Percentiles rank a stretch among this genome's conserved stretches.
Evolutionary conservation across 2,329 filamentous ascomycete genomes (phyloP).

Genomic region (Aaosphaeria pasadenensis): DNA sequence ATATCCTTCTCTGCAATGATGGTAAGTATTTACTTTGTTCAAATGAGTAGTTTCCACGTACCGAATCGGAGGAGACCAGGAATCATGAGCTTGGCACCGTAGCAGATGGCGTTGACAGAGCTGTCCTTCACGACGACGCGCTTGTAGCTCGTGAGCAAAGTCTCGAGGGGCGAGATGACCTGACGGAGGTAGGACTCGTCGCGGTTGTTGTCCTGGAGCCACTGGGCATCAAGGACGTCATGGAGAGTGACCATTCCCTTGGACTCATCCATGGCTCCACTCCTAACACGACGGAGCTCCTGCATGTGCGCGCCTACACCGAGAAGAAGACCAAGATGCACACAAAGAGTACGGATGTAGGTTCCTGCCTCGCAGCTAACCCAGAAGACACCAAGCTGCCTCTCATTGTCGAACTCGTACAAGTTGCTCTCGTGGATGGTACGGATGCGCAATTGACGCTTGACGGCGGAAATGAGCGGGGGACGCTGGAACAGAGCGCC

Average conservation of each 20-base stretch:
- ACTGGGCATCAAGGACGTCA: constrained; percentile 93
- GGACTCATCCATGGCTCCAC: constrained; percentile 91
- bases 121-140: constrained; percentile 96
- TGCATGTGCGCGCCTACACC: constrained; percentile 97
- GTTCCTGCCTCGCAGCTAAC: constrained; percentile 98
- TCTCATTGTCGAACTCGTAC: constrained; percentile 94
- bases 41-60: constrained; percentile 42
- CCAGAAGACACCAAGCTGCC: constrained; percentile 98
- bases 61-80: constrained; percentile 90
- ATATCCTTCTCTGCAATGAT: constrained; percentile 67
- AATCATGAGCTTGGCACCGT: constrained; percentile 98
- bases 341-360: constrained; percentile 97
- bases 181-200: constrained; percentile 89
- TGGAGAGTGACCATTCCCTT: constrained; percentile 90
- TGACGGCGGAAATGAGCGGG: constrained; percentile 95
- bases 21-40: not conserved
- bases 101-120: constrained; percentile 95
- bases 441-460: constrained; percentile 96
- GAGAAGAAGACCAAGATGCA: constrained; percentile 75
- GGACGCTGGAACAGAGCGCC: constrained; percentile 97
- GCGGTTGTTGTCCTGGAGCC: constrained; percentile 90
- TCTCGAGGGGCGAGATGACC: constrained; percentile 91
- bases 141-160: constrained; percentile 89
- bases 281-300: constrained; percentile 89
- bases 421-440: constrained; percentile 98